phyloP scores from a whole-genome alignment of 2,329 filamentous ascomycete genomes.

The Alternaria arborescens region DNA sequence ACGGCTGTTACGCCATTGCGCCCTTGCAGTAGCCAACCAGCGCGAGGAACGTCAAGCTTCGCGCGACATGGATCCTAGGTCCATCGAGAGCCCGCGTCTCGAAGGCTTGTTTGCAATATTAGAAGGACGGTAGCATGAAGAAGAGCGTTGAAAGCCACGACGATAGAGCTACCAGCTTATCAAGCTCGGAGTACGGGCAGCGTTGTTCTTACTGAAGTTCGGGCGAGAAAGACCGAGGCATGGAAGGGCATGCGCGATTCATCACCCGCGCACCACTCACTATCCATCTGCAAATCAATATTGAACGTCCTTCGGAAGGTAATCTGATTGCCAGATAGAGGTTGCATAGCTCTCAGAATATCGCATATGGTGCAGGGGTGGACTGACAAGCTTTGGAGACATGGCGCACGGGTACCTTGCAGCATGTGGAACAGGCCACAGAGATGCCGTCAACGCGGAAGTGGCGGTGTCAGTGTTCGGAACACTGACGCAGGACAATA shows the following conservation, averaged over 20 bases:
- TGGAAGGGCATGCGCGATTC: background rate
- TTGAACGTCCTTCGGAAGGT: background rate
- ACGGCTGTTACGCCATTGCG: conserved; percentile 25
- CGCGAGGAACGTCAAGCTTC: conserved; percentile 29
- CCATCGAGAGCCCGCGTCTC: conserved; percentile 17
- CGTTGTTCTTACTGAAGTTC: background rate
- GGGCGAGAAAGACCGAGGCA: background rate
- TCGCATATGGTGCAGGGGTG: background rate
- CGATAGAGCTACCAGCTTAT: background rate
- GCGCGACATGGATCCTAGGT: conserved; percentile 10
- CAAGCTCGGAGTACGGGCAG: background rate
- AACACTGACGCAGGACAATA: background rate
- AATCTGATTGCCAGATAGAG: background rate
- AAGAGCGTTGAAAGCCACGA: background rate
- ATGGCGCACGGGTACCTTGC: conserved; percentile 15
- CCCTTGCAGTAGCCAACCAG: conserved; percentile 22
- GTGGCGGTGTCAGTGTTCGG: conserved; percentile 12
- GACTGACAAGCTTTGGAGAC: background rate
- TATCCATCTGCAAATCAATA: conserved; percentile 5
- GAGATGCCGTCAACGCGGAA: conserved; percentile 1
- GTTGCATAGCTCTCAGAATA: background rate
- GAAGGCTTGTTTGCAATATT: conserved; percentile 21
- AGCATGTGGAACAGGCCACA: conserved; percentile 7
- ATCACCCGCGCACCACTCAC: background rate
- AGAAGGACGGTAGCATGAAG: conserved; percentile 6